phyloP scores from a whole-genome alignment of 176 grass and related monocot genomes.

The Ensete glaucum region DNA sequence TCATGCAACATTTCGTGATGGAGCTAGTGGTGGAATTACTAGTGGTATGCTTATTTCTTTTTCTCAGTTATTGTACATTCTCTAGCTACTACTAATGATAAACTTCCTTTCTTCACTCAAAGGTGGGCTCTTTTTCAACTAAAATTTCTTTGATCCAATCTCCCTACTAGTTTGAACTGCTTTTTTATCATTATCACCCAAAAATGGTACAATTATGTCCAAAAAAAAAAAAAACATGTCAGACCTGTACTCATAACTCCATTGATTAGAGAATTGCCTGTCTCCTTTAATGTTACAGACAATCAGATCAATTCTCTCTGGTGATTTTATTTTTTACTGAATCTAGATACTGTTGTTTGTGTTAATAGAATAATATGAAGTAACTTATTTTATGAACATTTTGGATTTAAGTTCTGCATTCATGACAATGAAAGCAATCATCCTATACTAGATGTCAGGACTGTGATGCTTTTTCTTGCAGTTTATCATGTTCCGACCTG shows the following conservation, averaged over 20 bases:
- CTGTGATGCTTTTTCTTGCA: slow-evolving; percentile 9
- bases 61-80: not conserved
- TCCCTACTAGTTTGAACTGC: too few species aligned
- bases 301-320: not conserved
- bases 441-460: not conserved
- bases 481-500: slow-evolving; percentile 64
- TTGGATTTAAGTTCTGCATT: not conserved
- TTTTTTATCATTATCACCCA: not conserved
- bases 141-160: too few species aligned
- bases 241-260: not conserved
- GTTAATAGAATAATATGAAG: too few species aligned
- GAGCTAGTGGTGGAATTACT: slow-evolving; percentile 83
- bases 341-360: too few species aligned
- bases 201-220: not conserved
- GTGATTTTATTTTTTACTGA: not conserved
- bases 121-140: too few species aligned
- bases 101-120: too few species aligned
- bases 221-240: not conserved
- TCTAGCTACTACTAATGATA: not conserved
- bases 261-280: not conserved
- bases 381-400: not conserved
- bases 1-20: slow-evolving; percentile 76
- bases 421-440: not conserved
- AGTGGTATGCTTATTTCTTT: slow-evolving; percentile 42
- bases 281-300: too few species aligned